Evolutionary conservation across 805 yeast species (phyloP).

Genomic region (Yarrowia deformans): DNA sequence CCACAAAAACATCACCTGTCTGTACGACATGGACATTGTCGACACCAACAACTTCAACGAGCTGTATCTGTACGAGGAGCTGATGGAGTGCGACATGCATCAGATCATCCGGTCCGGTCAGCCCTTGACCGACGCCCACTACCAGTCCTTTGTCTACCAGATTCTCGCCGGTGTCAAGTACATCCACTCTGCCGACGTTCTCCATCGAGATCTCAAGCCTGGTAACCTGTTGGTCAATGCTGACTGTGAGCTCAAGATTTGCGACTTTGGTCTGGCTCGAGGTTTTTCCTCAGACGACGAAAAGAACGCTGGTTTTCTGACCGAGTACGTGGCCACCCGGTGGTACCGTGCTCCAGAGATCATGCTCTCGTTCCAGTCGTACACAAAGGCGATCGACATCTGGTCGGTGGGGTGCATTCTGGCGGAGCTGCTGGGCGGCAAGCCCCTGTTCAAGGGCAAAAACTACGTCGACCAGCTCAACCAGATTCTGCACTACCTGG

Average conservation of each 20-base stretch:
- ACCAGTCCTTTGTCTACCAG: slow-evolving; percentile 91
- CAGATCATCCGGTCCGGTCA: slow-evolving; percentile 95
- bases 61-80: slow-evolving; percentile 89
- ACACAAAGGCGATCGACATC: slow-evolving; percentile 94
- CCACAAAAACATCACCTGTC: slow-evolving; percentile 93
- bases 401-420: slow-evolving; percentile 98
- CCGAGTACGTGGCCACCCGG: slow-evolving; percentile 97
- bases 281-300: slow-evolving; percentile 85
- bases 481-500: slow-evolving; percentile 83
- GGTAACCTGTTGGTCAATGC: slow-evolving; percentile 92
- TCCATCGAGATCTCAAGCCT: slow-evolving; percentile 94
- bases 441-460: slow-evolving; percentile 91
- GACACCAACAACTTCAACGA: slow-evolving; percentile 84
- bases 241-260: slow-evolving; percentile 93
- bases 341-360: slow-evolving; percentile 99
- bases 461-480: slow-evolving; percentile 96
- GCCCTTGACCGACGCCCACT: slow-evolving; percentile 91
- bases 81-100: slow-evolving; percentile 99
- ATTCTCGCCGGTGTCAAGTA: slow-evolving; percentile 88
- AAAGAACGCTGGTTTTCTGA: slow-evolving; percentile 89
- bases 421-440: slow-evolving; percentile 91
- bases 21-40: slow-evolving; percentile 92
- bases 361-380: slow-evolving; percentile 91
- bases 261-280: slow-evolving; percentile 96
- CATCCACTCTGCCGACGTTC: slow-evolving; percentile 89